Evolutionary conservation across 495 filamentous ascomycete genomes (phyloP), one percentile per base, ranked within the genome.

Genomic region (Xylaria bambusicola): DNA sequence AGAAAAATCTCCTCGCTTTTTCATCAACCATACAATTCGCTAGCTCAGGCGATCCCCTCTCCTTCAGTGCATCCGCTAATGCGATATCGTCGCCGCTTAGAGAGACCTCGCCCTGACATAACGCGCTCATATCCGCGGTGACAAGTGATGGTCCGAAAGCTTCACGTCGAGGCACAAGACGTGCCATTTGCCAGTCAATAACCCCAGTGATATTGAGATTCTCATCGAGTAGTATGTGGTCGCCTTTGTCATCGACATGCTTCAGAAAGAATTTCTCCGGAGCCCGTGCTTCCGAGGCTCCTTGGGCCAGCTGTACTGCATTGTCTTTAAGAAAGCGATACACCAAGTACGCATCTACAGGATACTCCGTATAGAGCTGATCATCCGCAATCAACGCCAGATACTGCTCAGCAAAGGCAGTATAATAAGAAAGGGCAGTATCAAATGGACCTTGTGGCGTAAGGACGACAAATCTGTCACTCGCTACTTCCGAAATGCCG

Each of bases 211-310:
- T 77, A 40, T 75, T 73, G 36, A 63, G 72, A 0, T 73, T 62
- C 21, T 71, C 60, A 52, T 79, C 71, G 41, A 78, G 66, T 1
- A 81, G 64, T 44, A 78, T 64, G 50, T 75, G 74, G 44, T 75
- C 73, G 13, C 71, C 75, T 52, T 75, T 75, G 23, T 76, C 65
- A 55, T 78, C 74, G 29, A 66, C 66, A 58, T 79, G 71, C 31
- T 66, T 68, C 10, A 79, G 61, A 51, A 72, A 77, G 64, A 72
- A 79, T 44, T 56, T 61, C n/a, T 65, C 63, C 47, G 51, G 58
- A 9, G 23, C 45, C 41, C 27, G n/a, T 35, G 29, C 48, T 33
- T 21, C 40, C 26, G n/a, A 40, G 44, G 54, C 31, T 41, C 31
- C 56, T 35, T 46, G 27, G n/a, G 44, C 23, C 18, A 7, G 26